These are phyloP conservation scores for Rhizophlyctis rosea DNA, from an alignment of 192 early-diverging fungal species.

Conservation along the genomic window DNA sequence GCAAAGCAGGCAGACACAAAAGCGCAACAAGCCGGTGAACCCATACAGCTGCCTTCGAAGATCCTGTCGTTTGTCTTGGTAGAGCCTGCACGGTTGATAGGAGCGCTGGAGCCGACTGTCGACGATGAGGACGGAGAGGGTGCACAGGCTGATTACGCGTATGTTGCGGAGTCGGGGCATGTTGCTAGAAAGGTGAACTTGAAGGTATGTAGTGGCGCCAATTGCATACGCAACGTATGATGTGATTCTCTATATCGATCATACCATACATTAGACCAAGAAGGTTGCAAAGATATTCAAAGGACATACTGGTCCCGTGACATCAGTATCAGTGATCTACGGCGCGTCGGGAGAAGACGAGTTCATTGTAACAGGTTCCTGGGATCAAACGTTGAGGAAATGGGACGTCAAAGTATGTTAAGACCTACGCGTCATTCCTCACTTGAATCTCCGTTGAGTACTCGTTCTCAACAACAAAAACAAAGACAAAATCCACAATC, in stretches of 20 bases:
- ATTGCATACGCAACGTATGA: neutral
- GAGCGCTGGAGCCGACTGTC: neutral
- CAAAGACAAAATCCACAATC: slow-evolving; percentile 62
- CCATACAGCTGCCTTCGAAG: slow-evolving; percentile 62
- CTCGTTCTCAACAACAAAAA: too few relatives aligned
- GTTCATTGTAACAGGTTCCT: slow-evolving; percentile 82
- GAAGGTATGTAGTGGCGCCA: slow-evolving; percentile 35
- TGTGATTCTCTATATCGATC: neutral
- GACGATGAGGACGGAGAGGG: slow-evolving; percentile 15
- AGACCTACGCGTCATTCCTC: slow-evolving; percentile 1
- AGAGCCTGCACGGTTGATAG: neutral
- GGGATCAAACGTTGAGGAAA: slow-evolving; percentile 87
- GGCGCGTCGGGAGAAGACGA: slow-evolving; percentile 36
- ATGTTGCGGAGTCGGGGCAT: slow-evolving; percentile 72
- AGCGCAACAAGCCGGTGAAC: slow-evolving; percentile 48
- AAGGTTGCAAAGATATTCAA: slow-evolving; percentile 28
- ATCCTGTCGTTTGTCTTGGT: slow-evolving; percentile 51
- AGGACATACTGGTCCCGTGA: slow-evolving; percentile 59
- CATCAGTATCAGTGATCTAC: slow-evolving; percentile 39
- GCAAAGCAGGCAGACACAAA: slow-evolving; percentile 51
- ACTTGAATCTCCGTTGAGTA: too few relatives aligned
- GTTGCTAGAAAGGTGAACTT: slow-evolving; percentile 66
- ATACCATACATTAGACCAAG: slow-evolving; percentile 32
- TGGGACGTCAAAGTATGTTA: slow-evolving; percentile 70
- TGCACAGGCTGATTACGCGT: slow-evolving; percentile 41